Base-by-base conservation (phyloP, 2,329 filamentous ascomycete species). In the Talaromyces islandicus region DNA sequence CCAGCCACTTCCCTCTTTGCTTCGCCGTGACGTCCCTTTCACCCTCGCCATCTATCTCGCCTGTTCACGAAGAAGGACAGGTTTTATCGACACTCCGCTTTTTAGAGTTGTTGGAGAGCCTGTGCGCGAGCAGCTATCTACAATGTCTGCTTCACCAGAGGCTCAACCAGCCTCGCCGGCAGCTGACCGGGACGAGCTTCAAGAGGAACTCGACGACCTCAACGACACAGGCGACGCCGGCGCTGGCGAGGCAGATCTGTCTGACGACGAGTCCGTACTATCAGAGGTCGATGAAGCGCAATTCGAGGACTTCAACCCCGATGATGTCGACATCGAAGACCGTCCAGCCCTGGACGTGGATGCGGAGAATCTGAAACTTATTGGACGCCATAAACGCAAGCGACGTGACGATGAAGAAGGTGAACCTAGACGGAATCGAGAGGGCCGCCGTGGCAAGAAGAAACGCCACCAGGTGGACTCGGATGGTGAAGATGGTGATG, bases 381-480 rank as follows among this genome's bases (percentile, higher is more conserved):
- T 88, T 63, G 83, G 85, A 60, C 81, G 85, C 58, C 82, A 86
- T 73, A 87, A 87, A 78, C 78, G 85, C 64, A 85, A 86, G 78
- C 83, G 90, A 60, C 70, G 80, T 9, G 88, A 81, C 41, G 83
- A 82, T 56, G 84, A 81, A 32, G 79, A 84, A 35, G 86, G 86
- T 56, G 81, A 80, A 50, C 90, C 89, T 75, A 94, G 91, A 77
- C 88, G 90, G 57, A 86, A 83, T 72, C 80, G 80, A 64, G 80
- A 83, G 65, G 76, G 77, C 4, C 76, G 80, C 60, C 74, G 83
- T 29, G 82, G 84, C 67, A 83, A 81, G 73, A 87, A 88, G 72
- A 88, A 87, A 68, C 87, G 85, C n/a, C 82, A 86, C 56, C 82
- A 87, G 67, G 88, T 87, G 65, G 90, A 90, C 75, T 86, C 88